phyloP scores from a whole-genome alignment of 768 basidiomycete genomes.

The Agaricus sinodeliciosus region DNA sequence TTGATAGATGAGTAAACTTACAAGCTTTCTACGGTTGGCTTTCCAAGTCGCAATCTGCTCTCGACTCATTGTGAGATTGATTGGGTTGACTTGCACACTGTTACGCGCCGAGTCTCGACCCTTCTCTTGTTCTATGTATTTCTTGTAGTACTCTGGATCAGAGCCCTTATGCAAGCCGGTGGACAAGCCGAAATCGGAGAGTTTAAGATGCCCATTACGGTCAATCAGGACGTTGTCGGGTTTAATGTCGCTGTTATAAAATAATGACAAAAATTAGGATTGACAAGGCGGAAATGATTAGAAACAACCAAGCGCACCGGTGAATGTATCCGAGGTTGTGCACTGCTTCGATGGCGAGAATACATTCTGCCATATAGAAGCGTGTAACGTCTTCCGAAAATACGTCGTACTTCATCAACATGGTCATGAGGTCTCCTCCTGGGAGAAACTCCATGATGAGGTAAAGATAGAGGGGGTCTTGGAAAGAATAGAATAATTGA shows the following conservation, averaged over 20 bases:
- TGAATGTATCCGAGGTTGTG: slow-evolving; percentile 99
- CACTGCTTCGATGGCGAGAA: slow-evolving; percentile 95
- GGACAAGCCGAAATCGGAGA: slow-evolving; percentile 97
- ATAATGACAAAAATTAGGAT: slow-evolving; percentile 1
- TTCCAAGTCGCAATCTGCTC: slow-evolving; percentile 99
- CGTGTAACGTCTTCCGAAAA: slow-evolving; percentile 98
- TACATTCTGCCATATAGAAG: slow-evolving; percentile 99
- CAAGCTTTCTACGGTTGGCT: slow-evolving; percentile 93
- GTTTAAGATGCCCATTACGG: slow-evolving; percentile 91
- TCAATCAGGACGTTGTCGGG: slow-evolving; percentile 99
- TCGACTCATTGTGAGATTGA: slow-evolving; percentile 95
- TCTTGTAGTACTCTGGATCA: slow-evolving; percentile 91
- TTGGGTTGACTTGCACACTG: slow-evolving; percentile 96
- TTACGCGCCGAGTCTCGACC: slow-evolving; percentile 69
- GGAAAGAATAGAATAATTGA: slow-evolving; percentile 96
- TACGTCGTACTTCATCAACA: slow-evolving; percentile 99
- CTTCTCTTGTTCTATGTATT: slow-evolving; percentile 74
- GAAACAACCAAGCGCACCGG: slow-evolving; percentile 47
- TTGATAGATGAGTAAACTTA: slow-evolving; percentile 24
- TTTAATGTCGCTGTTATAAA: slow-evolving; percentile 80
- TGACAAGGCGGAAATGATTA: not conserved
- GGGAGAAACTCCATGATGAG: slow-evolving; percentile 86
- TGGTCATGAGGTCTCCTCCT: slow-evolving; percentile 99
- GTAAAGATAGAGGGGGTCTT: slow-evolving; percentile 93
- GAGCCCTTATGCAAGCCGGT: slow-evolving; percentile 97